A percentile compares a stretch with the other conserved stretches of the same genome.
phyloP scores from a whole-genome alignment of 1,284 basidiomycete genomes.

The Sutorius eximius region DNA sequence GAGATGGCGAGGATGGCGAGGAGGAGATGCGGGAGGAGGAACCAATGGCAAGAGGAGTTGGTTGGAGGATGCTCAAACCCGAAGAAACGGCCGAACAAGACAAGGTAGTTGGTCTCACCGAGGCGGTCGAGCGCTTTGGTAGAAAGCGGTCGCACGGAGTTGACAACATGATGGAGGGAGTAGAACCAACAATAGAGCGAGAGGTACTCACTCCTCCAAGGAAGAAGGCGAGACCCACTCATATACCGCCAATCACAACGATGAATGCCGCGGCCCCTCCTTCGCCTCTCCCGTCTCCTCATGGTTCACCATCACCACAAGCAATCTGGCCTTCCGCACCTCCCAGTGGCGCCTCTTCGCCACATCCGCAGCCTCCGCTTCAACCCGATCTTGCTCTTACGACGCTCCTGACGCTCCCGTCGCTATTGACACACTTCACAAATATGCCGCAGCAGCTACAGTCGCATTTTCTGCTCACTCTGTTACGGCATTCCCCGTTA shows the following conservation, averaged over 20 bases:
- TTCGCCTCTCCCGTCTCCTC: slow-evolving; percentile 78
- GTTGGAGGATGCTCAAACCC: slow-evolving; percentile 71
- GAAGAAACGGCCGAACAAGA: slow-evolving; percentile 54
- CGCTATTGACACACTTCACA: slow-evolving; percentile 72
- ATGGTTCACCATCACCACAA: slow-evolving; percentile 75
- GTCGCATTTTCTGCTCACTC: slow-evolving; percentile 81
- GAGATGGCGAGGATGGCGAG: slow-evolving; percentile 61
- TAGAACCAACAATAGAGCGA: slow-evolving; percentile 56
- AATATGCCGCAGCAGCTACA: slow-evolving; percentile 72
- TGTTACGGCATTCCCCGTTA: slow-evolving; percentile 80
- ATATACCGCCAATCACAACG: slow-evolving; percentile 55
- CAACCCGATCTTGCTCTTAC: slow-evolving; percentile 78
- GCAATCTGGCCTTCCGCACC: slow-evolving; percentile 74
- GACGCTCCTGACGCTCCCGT: slow-evolving; percentile 76
- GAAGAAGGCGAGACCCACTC: slow-evolving; percentile 69
- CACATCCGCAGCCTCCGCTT: slow-evolving; percentile 63
- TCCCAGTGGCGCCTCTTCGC: slow-evolving; percentile 70
- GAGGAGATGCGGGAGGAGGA: slow-evolving; percentile 72
- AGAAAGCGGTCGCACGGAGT: slow-evolving; percentile 71
- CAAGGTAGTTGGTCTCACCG: slow-evolving; percentile 61
- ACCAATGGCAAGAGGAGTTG: slow-evolving; percentile 60
- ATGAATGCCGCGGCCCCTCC: slow-evolving; percentile 73
- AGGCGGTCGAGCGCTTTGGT: slow-evolving; percentile 79
- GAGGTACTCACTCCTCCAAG: slow-evolving; percentile 59
- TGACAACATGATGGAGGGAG: slow-evolving; percentile 76